Conservation (phyloP, 1,139 yeast species). For the Protomyces lactucae-debilis region DNA sequence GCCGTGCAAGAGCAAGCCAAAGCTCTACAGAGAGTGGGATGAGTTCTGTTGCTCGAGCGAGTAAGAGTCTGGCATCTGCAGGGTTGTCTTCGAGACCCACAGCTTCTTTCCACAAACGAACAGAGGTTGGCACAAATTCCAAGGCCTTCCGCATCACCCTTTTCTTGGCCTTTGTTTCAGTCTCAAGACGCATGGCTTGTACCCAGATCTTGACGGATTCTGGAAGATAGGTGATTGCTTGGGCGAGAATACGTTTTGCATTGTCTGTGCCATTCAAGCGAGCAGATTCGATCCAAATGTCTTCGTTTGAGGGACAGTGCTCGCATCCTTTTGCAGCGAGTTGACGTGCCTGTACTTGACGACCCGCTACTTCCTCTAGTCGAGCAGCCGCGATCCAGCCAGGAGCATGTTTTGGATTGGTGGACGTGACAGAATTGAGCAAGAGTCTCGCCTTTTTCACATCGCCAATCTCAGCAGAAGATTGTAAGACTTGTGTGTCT, state of each 20-base stretch:
- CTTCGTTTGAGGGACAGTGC: constrained; percentile 61
- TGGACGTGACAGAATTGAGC: constrained; percentile 61
- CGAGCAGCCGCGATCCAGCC: constrained; percentile 90
- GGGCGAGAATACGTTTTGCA: constrained; percentile 55
- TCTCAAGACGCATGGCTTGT: constrained; percentile 62
- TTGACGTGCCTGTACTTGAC: constrained; percentile 53
- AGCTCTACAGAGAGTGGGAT: constrained; percentile 58
- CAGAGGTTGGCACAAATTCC: constrained; percentile 60
- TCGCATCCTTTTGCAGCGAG: constrained; percentile 69
- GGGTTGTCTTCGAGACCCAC: constrained; percentile 46
- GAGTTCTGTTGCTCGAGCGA: constrained; percentile 64
- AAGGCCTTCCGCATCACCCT: constrained; percentile 67
- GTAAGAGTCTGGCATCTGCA: constrained; percentile 51
- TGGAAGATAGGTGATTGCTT: constrained; percentile 58
- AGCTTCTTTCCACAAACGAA: constrained; percentile 60
- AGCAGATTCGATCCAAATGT: constrained; percentile 77
- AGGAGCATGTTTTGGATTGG: constrained; percentile 68
- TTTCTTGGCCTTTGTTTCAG: constrained; percentile 49
- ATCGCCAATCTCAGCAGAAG: constrained; percentile 46
- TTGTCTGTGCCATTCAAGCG: constrained; percentile 52
- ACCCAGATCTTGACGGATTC: constrained; percentile 65
- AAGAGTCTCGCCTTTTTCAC: constrained; percentile 55
- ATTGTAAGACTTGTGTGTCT: constrained; percentile 35
- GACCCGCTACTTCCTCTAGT: constrained; percentile 61
- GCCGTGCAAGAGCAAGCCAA: constrained; percentile 55